Conservation (phyloP, 306 rosid species). For the Corylus americana region DNA sequence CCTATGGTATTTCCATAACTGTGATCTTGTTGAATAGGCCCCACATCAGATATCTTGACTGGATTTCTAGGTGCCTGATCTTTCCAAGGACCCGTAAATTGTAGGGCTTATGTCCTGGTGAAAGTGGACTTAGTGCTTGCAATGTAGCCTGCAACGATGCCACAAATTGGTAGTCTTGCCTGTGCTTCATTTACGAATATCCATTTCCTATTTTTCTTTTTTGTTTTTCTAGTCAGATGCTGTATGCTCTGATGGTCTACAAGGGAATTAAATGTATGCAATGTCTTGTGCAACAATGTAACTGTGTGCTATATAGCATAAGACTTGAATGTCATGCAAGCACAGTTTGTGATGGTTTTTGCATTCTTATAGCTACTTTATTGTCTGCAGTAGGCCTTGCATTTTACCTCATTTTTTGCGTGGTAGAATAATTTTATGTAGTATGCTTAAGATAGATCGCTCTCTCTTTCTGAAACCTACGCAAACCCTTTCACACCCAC, state of each 20-base stretch:
- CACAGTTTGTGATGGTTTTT: background rate
- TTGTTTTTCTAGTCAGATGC: background rate
- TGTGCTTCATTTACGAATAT: background rate
- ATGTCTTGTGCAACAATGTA: background rate
- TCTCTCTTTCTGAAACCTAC: background rate
- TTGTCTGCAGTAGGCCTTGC: background rate
- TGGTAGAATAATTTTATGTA: background rate
- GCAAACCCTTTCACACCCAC: background rate
- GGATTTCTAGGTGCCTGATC: background rate
- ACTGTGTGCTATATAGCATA: background rate
- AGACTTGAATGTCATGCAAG: background rate
- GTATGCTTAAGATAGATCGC: background rate
- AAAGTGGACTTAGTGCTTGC: background rate
- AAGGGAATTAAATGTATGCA: background rate
- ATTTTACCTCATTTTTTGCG: background rate
- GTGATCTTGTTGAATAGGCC: background rate
- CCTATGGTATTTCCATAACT: background rate
- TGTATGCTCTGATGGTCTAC: background rate
- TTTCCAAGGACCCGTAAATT: background rate
- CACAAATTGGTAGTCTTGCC: background rate
- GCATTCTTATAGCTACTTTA: background rate
- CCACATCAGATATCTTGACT: background rate
- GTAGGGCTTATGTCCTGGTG: background rate
- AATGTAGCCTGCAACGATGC: background rate
- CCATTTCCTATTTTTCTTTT: background rate